A percentile compares a stretch with the other conserved stretches of the same genome.
These are phyloP conservation scores for Seiridium cupressi DNA, from an alignment of 2,329 filamentous ascomycete genomes.

Conservation along the genomic window DNA sequence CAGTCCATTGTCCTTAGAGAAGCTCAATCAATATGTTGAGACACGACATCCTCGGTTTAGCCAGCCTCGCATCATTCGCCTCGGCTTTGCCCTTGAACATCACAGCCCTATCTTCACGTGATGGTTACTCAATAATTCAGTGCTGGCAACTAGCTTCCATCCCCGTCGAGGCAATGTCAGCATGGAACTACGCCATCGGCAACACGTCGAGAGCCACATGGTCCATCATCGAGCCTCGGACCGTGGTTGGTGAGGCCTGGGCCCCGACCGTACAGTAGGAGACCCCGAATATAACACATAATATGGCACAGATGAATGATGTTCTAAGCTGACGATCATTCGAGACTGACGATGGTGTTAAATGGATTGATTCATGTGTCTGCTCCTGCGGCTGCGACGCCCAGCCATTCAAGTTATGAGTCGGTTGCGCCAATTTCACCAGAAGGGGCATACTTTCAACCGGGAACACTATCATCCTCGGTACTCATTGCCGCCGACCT, in stretches of 20 bases:
- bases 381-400: conserved; percentile 19
- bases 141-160: conserved; percentile 25
- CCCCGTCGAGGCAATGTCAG: conserved; percentile 25
- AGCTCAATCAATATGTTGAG: too few relatives aligned
- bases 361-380: conserved; percentile 31
- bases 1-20: too few relatives aligned
- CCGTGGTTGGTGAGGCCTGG: conserved; percentile 29
- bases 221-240: conserved; percentile 30
- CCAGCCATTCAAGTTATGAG: conserved; percentile 9
- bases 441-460: conserved; percentile 25
- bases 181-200: conserved; percentile 26
- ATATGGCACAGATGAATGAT: not conserved
- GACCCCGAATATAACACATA: not conserved
- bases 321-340: not conserved
- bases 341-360: conserved; percentile 27
- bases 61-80: not conserved
- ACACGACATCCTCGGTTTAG: too few relatives aligned
- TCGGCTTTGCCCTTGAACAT: conserved; percentile 19
- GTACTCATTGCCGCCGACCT: conserved; percentile 29
- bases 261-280: conserved; percentile 29
- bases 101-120: conserved; percentile 24
- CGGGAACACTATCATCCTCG: conserved; percentile 27
- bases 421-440: not conserved
- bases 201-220: conserved; percentile 25
- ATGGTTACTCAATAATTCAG: conserved; percentile 25